A percentile compares a stretch with the other conserved stretches of the same genome.
phyloP scores from a whole-genome alignment of 352 stramenopile genomes.

The Pseudoperonospora humuli region DNA sequence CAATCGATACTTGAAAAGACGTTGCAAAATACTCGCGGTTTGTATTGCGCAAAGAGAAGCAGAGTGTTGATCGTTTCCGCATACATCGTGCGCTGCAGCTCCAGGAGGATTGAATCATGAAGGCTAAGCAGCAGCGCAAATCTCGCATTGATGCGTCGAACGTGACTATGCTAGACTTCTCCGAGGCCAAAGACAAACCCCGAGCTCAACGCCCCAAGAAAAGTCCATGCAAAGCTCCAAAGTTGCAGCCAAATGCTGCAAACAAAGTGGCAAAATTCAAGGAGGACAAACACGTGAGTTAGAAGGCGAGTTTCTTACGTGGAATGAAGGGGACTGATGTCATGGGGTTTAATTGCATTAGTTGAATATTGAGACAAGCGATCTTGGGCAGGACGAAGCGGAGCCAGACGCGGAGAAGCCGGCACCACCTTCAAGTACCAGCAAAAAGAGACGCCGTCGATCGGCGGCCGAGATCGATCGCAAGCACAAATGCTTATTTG shows the following conservation, averaged over 20 bases:
- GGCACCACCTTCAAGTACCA: constrained; percentile 30
- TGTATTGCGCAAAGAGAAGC: constrained; percentile 4
- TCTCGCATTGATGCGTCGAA: constrained; percentile 2
- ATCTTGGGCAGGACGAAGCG: constrained; percentile 10
- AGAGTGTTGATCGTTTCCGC: neutral
- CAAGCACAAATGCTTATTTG: constrained; percentile 50
- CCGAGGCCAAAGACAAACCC: constrained; percentile 1
- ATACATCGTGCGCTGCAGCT: neutral
- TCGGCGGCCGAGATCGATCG: constrained; percentile 76
- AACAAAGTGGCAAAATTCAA: constrained; percentile 42
- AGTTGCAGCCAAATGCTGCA: neutral
- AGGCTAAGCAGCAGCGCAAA: constrained; percentile 12
- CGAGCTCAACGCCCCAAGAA: constrained; percentile 5
- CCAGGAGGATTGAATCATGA: constrained; percentile 1
- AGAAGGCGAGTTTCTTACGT: neutral
- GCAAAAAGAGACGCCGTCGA: constrained; percentile 67
- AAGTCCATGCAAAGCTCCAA: neutral
- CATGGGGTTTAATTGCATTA: constrained; percentile 4
- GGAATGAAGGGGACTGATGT: neutral
- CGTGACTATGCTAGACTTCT: constrained; percentile 14
- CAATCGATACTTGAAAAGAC: constrained; percentile 20
- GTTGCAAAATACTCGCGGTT: constrained; percentile 1
- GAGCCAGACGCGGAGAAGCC: constrained; percentile 17
- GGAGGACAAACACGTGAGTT: constrained; percentile 37
- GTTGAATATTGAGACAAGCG: constrained; percentile 52